These are phyloP conservation scores for Saccharata proteae DNA, from an alignment of 2,329 filamentous ascomycete species.

Conservation along the genomic window DNA sequence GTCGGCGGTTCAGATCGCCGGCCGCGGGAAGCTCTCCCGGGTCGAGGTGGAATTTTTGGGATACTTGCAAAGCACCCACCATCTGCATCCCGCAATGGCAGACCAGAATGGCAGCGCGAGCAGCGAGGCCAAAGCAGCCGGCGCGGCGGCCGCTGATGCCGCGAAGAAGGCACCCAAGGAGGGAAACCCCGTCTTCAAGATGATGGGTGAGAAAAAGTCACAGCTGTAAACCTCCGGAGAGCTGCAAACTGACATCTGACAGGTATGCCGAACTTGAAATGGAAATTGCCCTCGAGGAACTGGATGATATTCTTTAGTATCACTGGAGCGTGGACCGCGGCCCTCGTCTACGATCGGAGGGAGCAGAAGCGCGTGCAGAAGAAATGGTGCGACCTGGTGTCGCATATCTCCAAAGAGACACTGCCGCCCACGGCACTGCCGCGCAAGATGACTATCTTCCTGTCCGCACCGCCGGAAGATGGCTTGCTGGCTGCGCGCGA, in stretches of 20 bases:
- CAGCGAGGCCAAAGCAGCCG: slow-evolving; percentile 1
- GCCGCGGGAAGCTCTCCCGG: neutral
- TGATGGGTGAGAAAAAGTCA: slow-evolving; percentile 22
- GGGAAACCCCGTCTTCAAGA: slow-evolving; percentile 24
- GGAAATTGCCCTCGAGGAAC: slow-evolving; percentile 83
- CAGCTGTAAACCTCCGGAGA: too few species aligned
- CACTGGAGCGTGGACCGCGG: slow-evolving; percentile 62
- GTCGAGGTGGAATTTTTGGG: neutral
- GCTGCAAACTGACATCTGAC: too few species aligned
- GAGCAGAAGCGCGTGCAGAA: slow-evolving; percentile 76
- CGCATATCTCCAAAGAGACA: slow-evolving; percentile 68
- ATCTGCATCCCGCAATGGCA: slow-evolving; percentile 1
- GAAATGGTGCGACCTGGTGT: slow-evolving; percentile 77
- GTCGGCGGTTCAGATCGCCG: neutral
- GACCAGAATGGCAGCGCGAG: slow-evolving; percentile 2
- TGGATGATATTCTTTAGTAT: slow-evolving; percentile 93
- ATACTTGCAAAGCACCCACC: slow-evolving; percentile 1
- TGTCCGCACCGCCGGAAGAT: slow-evolving; percentile 78
- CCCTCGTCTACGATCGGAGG: slow-evolving; percentile 82
- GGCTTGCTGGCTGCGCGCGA: slow-evolving; percentile 75
- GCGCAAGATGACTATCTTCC: slow-evolving; percentile 72
- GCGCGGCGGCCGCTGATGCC: neutral
- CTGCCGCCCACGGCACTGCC: slow-evolving; percentile 63
- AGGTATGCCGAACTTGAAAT: slow-evolving; percentile 74
- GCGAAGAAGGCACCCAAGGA: too few species aligned